phyloP scores from a whole-genome alignment of 116 monocot species.

The Posidonia oceanica region DNA sequence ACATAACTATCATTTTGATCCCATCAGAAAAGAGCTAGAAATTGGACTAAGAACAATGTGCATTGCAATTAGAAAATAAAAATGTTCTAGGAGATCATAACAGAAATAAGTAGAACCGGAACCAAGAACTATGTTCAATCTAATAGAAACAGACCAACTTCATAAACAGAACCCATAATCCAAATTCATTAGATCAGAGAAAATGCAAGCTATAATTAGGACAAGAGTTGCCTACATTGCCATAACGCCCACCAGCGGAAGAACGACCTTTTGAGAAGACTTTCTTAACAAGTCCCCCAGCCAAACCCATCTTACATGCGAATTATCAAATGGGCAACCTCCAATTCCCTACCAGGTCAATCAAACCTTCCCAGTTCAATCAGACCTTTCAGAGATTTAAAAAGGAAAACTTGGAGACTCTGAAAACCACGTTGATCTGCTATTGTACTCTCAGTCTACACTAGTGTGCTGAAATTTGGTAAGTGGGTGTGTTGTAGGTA shows the following conservation, averaged over 20 bases:
- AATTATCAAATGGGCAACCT: neutral
- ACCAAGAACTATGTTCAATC: too few species aligned
- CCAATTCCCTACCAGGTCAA: neutral
- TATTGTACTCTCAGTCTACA: neutral
- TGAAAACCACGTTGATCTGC: neutral
- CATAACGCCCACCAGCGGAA: constrained; percentile 2
- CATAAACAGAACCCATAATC: neutral
- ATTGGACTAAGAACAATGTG: neutral
- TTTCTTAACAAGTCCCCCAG: constrained; percentile 48
- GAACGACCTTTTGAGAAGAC: constrained; percentile 55
- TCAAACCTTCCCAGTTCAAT: neutral
- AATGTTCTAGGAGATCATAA: too few species aligned
- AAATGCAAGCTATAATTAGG: neutral
- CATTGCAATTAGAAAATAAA: too few species aligned
- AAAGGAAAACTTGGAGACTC: neutral
- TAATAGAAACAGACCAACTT: too few species aligned
- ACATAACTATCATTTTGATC: neutral
- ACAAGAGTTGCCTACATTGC: constrained; percentile 24
- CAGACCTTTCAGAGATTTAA: neutral
- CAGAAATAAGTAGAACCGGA: too few species aligned
- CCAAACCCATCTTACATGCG: constrained; percentile 35
- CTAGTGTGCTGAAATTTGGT: neutral
- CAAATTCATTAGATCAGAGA: neutral
- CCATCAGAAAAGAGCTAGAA: neutral
- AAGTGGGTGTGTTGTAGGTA: neutral